Evolutionary conservation across 2,329 filamentous ascomycete genomes (phyloP).

Genomic region (Macrophomina tecta): DNA sequence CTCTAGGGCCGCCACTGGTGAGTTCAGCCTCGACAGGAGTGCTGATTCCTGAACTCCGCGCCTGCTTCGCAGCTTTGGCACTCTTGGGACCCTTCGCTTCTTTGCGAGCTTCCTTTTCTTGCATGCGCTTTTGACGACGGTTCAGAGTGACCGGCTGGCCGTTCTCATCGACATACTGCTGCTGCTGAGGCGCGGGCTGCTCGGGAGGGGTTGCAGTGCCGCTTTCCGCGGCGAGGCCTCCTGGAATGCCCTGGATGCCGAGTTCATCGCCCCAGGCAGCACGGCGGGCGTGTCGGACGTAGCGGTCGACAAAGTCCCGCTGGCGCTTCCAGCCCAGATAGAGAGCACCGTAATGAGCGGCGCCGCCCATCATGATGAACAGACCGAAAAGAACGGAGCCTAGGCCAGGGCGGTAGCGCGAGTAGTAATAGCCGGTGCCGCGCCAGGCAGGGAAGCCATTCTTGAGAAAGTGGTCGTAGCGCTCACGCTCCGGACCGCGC

Average conservation of each 20-base stretch:
- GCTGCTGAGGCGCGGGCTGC: constrained; percentile 34
- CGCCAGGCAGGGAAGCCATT: constrained; percentile 97
- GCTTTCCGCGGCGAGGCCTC: constrained; percentile 55
- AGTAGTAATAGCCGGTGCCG: constrained; percentile 98
- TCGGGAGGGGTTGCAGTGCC: constrained; percentile 51
- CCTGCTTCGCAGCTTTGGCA: constrained; percentile 51
- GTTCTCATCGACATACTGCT: constrained; percentile 53
- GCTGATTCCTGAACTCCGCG: constrained; percentile 57
- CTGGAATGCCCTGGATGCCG: constrained; percentile 70
- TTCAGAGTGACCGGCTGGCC: constrained; percentile 65
- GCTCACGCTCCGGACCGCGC: constrained; percentile 76
- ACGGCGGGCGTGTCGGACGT: constrained; percentile 86
- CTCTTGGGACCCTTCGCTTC: constrained; percentile 57
- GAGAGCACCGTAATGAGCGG: constrained; percentile 83
- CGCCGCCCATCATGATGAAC: constrained; percentile 82
- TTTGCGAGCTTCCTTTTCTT: constrained; percentile 83
- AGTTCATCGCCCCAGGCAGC: constrained; percentile 88
- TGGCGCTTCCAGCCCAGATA: constrained; percentile 89
- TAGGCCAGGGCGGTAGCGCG: constrained; percentile 86
- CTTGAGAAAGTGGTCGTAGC: constrained; percentile 91
- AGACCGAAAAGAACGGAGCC: constrained; percentile 82
- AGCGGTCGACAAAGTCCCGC: constrained; percentile 87
- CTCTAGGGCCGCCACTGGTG: constrained; percentile 68
- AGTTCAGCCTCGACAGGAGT: constrained; percentile 60
- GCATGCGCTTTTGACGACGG: constrained; percentile 83